Evolutionary conservation across 805 yeast genomes (phyloP).

Genomic region (Danielia reshetovae): DNA sequence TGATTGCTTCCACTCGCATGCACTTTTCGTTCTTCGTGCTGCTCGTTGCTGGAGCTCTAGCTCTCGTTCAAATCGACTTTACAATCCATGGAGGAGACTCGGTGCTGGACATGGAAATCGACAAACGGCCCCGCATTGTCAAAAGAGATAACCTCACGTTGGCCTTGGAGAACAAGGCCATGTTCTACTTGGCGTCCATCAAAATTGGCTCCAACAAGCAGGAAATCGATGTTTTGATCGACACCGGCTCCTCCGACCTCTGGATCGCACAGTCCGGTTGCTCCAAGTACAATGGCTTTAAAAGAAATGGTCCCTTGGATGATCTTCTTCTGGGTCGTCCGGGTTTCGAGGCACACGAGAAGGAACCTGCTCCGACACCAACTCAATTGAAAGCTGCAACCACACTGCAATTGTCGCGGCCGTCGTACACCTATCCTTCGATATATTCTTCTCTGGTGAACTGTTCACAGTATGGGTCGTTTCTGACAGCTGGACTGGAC

Average conservation of each 20-base stretch:
- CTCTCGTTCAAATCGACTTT: background rate
- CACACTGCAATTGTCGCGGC: too few relatives aligned
- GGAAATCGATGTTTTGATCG: constrained; percentile 26
- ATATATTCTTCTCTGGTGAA: background rate
- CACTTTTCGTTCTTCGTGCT: too few relatives aligned
- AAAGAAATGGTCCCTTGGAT: too few relatives aligned
- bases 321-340: background rate
- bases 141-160: constrained; percentile 1
- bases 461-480: constrained; percentile 1
- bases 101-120: background rate
- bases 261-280: constrained; percentile 21
- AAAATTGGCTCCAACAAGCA: constrained; percentile 24
- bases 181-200: constrained; percentile 4
- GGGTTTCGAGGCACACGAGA: background rate
- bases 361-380: background rate
- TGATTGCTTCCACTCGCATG: too few relatives aligned
- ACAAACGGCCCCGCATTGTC: background rate
- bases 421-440: too few relatives aligned
- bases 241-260: constrained; percentile 38
- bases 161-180: background rate
- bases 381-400: background rate
- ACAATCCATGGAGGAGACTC: background rate
- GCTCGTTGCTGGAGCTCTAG: too few relatives aligned
- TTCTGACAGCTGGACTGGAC: background rate
- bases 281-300: background rate